A percentile compares a stretch with the other conserved stretches of the same genome.
These are phyloP conservation scores for Picea sitchensis DNA, from an alignment of 75 land plant genomes.

Conservation along the genomic window DNA sequence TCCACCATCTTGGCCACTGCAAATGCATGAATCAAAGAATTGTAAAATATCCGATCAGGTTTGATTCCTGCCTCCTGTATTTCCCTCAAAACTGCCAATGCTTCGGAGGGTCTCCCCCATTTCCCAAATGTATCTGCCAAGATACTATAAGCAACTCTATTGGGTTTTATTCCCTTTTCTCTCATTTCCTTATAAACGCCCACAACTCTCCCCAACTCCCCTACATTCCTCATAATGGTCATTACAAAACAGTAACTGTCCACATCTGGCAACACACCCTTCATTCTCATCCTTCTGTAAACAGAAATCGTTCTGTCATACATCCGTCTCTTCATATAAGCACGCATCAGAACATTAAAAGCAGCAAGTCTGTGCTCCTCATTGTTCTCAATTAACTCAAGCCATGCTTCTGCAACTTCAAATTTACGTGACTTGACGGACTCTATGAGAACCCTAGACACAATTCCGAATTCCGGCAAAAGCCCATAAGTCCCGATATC, in stretches of 20 bases:
- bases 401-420: conserved; percentile 30
- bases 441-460: conserved; percentile 22
- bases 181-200: conserved; percentile 24
- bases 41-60: conserved; percentile 39
- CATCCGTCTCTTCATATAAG: conserved; percentile 51
- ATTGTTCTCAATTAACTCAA: conserved; percentile 20
- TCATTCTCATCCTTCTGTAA: conserved; percentile 30
- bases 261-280: conserved; percentile 20
- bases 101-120: conserved; percentile 43
- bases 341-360: conserved; percentile 38
- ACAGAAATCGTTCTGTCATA: conserved; percentile 32
- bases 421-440: conserved; percentile 45
- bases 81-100: conserved; percentile 41
- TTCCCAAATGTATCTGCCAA: conserved; percentile 53
- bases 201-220: conserved; percentile 22
- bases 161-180: not conserved
- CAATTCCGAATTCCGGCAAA: conserved; percentile 25
- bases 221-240: conserved; percentile 35
- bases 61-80: conserved; percentile 43
- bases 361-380: conserved; percentile 13
- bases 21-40: conserved; percentile 48
- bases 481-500: conserved; percentile 26
- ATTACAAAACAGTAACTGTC: conserved; percentile 25
- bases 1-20: conserved; percentile 31
- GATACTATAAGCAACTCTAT: conserved; percentile 15